Conservation (phyloP, 495 filamentous ascomycete genomes). For the Neurospora hispaniola region DNA sequence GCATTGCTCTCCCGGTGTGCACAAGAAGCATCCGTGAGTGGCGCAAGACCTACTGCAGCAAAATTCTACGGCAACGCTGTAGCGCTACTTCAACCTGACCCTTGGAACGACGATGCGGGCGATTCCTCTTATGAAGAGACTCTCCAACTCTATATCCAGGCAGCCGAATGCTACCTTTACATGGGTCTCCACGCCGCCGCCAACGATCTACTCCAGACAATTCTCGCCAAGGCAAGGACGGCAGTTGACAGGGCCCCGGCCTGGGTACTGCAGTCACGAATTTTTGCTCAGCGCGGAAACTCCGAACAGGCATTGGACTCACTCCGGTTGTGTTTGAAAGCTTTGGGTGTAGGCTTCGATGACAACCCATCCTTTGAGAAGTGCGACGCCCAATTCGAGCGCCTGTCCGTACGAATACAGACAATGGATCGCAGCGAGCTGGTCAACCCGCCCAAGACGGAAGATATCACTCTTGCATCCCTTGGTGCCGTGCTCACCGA, state of each 20-base stretch:
- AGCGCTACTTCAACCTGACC: slow-evolving; percentile 62
- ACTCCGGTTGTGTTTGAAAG: slow-evolving; percentile 54
- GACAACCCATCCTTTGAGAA: slow-evolving; percentile 57
- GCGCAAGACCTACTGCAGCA: slow-evolving; percentile 65
- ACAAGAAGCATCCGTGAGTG: slow-evolving; percentile 63
- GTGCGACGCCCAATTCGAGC: slow-evolving; percentile 62
- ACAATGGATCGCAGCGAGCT: slow-evolving; percentile 46
- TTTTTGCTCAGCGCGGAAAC: slow-evolving; percentile 63
- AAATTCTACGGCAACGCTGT: slow-evolving; percentile 69
- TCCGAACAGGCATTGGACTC: slow-evolving; percentile 54
- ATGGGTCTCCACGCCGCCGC: slow-evolving; percentile 57
- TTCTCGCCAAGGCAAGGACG: slow-evolving; percentile 54
- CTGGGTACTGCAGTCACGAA: slow-evolving; percentile 66
- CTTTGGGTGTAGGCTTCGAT: slow-evolving; percentile 55
- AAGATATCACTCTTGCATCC: slow-evolving; percentile 48
- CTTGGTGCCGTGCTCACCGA: slow-evolving; percentile 68
- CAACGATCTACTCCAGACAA: slow-evolving; percentile 48
- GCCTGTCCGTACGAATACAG: slow-evolving; percentile 47
- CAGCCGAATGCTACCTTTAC: slow-evolving; percentile 74
- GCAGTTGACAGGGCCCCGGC: slow-evolving; percentile 66
- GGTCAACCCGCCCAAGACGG: slow-evolving; percentile 37
- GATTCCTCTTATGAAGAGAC: slow-evolving; percentile 84
- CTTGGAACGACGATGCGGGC: slow-evolving; percentile 58
- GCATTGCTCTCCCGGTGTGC: slow-evolving; percentile 67
- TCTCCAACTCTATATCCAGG: slow-evolving; percentile 56